Evolutionary conservation across 768 basidiomycete species (phyloP), one percentile per base, ranked within the genome.

Genomic region (Suillus cothurnatus): DNA sequence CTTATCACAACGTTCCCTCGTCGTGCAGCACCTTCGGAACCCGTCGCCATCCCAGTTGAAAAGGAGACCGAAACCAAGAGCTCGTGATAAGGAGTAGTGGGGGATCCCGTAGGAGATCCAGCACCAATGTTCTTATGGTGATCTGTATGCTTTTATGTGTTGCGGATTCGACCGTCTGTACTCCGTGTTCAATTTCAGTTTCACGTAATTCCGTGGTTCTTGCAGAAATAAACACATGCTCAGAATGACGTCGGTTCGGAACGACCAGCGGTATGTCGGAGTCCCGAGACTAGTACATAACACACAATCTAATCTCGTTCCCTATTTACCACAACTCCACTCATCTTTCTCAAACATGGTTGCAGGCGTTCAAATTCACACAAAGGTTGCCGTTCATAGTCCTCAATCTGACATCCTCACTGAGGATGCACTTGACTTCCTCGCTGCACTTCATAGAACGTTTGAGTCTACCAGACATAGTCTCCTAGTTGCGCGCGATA

Each of bases 401-500:
- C 91, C 91, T 5, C 94, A 95, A 76, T 76, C 81, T 8, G 85
- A 89, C 72, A 89, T 99, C 74, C 89, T 99, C 76, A 92, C 94
- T 14, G 87, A 91, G 65, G 90, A 84, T 45, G 95, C 95, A 0
- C 86, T 99, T 76, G 79, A 84, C 66, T 98, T 98, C 82, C 87
- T 99, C 73, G 93, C 90, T 31, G 88, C 92, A 39, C 86, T 99
- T n/a, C 97, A 99, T 77, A 82, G 94, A 68, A 97, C 95, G 1
- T 99, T 99, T 78, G 92, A 99, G 72, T 74, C 87, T 6, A 95
- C 93, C 23, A 87, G 97, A 67, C 92, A 93, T 80, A 82, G 81
- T 62, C 88, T 95, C 70, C 88, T 95, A 68, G 82, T 85, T 65
- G 90, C 92, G 6, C 92, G 93, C 62, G 87, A 92, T 72, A 87